Evolutionary conservation across 495 filamentous ascomycete species (phyloP).

Genomic region (Daldinia decipiens): DNA sequence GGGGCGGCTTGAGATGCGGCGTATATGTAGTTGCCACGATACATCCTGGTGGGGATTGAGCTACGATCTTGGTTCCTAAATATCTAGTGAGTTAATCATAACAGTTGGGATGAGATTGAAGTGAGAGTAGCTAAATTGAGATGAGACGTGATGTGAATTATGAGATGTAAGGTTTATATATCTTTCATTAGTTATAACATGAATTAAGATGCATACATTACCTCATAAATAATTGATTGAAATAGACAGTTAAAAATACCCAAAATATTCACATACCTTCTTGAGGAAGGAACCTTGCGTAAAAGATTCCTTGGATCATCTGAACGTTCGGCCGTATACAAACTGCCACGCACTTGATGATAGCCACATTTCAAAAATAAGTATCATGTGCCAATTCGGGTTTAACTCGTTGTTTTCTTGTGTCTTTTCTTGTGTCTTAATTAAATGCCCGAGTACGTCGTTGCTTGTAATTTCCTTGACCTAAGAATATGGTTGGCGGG

Average conservation of each 20-base stretch:
- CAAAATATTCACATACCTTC: conserved; percentile 68
- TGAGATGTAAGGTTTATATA: background rate
- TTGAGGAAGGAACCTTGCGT: conserved; percentile 88
- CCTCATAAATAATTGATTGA: background rate
- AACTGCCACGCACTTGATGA: background rate
- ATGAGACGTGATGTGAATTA: background rate
- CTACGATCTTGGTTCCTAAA: conserved; percentile 81
- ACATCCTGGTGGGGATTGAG: conserved; percentile 76
- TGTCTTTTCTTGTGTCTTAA: background rate
- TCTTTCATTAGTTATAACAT: background rate
- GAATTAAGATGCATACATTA: background rate
- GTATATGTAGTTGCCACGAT: conserved; percentile 65
- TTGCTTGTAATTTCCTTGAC: background rate
- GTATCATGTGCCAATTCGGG: background rate
- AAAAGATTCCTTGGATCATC: conserved; percentile 97
- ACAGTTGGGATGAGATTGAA: background rate
- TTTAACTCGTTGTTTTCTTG: background rate
- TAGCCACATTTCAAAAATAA: conserved; percentile 11
- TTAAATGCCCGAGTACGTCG: background rate
- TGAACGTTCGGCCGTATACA: background rate
- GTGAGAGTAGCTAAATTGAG: background rate
- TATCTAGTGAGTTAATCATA: conserved; percentile 18
- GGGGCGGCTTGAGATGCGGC: conserved; percentile 65
- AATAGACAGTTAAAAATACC: background rate
- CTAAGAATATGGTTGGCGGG: background rate